phyloP scores from a whole-genome alignment of 1,284 basidiomycete genomes.

The Melampsora larici-populina region DNA sequence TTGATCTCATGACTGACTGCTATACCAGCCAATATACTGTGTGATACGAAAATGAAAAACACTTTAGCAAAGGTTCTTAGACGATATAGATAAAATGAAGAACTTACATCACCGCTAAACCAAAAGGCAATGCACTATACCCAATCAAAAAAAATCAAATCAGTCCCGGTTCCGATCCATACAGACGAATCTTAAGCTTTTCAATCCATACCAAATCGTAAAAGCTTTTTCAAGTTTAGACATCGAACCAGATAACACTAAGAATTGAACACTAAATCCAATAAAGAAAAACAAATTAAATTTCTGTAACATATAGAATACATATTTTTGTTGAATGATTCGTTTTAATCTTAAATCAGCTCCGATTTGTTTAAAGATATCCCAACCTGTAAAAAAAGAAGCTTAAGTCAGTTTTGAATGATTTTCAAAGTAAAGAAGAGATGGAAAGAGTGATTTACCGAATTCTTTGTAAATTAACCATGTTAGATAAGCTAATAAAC shows the following conservation, averaged over 20 bases:
- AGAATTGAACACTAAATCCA: conserved; percentile 34
- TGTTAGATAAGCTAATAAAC: conserved; percentile 18
- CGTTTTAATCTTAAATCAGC: conserved; percentile 17
- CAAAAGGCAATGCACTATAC: conserved; percentile 7
- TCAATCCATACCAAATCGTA: too few relatives aligned
- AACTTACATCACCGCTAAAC: conserved; percentile 18
- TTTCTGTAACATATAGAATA: conserved; percentile 40
- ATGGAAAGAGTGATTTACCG: neutral
- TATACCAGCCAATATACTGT: conserved; percentile 27
- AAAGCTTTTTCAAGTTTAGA: conserved; percentile 1
- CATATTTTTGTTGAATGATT: conserved; percentile 15
- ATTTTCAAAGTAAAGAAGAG: neutral
- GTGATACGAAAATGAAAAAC: neutral
- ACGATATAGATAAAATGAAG: conserved; percentile 16
- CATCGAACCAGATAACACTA: conserved; percentile 1
- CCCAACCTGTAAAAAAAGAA: conserved; percentile 21
- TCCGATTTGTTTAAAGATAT: conserved; percentile 30
- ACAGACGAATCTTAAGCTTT: too few relatives aligned
- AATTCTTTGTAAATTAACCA: conserved; percentile 39
- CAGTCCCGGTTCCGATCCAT: too few relatives aligned
- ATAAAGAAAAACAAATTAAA: conserved; percentile 42
- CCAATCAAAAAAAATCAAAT: too few relatives aligned
- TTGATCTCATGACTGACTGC: conserved; percentile 25
- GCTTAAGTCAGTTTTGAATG: neutral
- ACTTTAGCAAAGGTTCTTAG: neutral